phyloP scores from a whole-genome alignment of 192 early-diverging fungal species.

The Backusella westeae region DNA sequence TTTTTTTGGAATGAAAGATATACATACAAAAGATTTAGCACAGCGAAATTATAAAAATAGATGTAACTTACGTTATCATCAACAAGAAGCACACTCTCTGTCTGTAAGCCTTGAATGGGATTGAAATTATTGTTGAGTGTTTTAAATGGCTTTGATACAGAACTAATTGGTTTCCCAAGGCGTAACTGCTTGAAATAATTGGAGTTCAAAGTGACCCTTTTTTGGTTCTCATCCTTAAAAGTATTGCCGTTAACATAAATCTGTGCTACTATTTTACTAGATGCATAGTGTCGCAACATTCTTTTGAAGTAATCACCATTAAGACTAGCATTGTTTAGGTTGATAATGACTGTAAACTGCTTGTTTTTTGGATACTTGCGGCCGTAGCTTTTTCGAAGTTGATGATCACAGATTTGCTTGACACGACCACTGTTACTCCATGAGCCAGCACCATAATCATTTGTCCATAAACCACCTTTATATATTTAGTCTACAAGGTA shows the following conservation, averaged over 20 bases:
- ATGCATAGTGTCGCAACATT: background rate
- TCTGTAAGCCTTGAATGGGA: constrained; percentile 16
- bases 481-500: background rate
- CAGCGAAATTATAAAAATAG: background rate
- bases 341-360: background rate
- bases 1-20: background rate
- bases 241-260: background rate
- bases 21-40: background rate
- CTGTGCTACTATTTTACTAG: background rate
- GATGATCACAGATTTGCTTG: background rate
- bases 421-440: background rate
- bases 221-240: background rate
- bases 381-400: background rate
- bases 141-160: background rate
- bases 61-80: constrained; percentile 29
- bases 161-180: background rate
- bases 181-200: background rate
- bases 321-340: background rate
- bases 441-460: background rate
- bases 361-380: background rate
- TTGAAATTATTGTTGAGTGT: constrained; percentile 37
- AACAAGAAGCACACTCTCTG: constrained; percentile 17
- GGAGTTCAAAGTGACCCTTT: background rate
- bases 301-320: background rate
- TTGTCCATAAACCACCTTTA: constrained; percentile 3